Base-by-base conservation (phyloP, 2,329 filamentous ascomycete genomes). In the Neonectria neomacrospora region DNA sequence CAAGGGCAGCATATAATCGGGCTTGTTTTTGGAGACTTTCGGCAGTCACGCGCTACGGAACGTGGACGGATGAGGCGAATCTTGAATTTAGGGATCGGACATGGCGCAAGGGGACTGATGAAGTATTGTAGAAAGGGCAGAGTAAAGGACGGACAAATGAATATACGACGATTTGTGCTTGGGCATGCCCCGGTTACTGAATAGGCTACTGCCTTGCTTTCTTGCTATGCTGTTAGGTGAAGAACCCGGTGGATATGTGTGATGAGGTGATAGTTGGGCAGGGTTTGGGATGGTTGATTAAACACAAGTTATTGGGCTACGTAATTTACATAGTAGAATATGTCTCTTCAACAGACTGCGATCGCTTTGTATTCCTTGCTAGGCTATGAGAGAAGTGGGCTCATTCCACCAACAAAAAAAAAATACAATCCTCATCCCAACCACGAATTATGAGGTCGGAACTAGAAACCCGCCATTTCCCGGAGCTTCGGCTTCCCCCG, bases 351-450 rank as follows among this genome's bases (percentile, higher is more conserved):
- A 37, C 34, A 37, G 34, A 37, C 34, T n/a, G n/a, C 34, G 6
- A 37, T 16, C 16, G 8, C 34, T 14, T 37, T 37, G 12, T 6
- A 16, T 12, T 34, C 5, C 32, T 34, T 16, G 11, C 5, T 16
- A 18, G n/a, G 9, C 5, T 6, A 39, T 41, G 37, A 3, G n/a
- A 20, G 47, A 50, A 50, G 47, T 50, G 47, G 47, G 47, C 28
- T 50, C 47, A 22, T 50, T 50, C n/a, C 47, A 50, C 47, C n/a
- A n/a, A n/a, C n/a, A n/a, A n/a, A 50, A 50, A 28, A 34, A 50
- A 48, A 50, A 34, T 28, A 50, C 10, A n/a, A n/a, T 34, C 6
- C 37, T 41, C 37, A 5, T 37, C 47, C 11, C 47, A 50, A 34
- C 47, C n/a, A n/a, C n/a, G 47, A 11, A 32, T 50, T 32, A 37